Percentiles rank a stretch among this genome's conserved stretches.
These are phyloP conservation scores for Nemania serpens DNA, from an alignment of 2,329 filamentous ascomycete species.

Conservation along the genomic window DNA sequence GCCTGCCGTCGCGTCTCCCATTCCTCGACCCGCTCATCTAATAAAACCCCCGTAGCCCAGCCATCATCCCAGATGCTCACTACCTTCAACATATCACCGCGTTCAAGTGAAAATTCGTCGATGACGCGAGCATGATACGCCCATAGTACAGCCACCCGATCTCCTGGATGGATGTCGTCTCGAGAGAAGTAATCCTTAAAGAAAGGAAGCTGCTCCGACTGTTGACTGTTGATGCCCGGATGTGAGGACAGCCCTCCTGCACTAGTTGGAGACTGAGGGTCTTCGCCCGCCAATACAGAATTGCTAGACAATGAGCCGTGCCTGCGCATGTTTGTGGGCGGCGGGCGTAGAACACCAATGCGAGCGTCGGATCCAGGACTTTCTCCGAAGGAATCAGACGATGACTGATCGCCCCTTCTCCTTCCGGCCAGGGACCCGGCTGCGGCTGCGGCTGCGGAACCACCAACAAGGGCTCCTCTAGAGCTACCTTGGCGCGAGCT, in stretches of 20 bases:
- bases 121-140: slow-evolving; percentile 92
- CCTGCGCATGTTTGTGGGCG: slow-evolving; percentile 65
- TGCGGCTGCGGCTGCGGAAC: slow-evolving; percentile 41
- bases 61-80: slow-evolving; percentile 99
- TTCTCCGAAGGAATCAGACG: slow-evolving; percentile 72
- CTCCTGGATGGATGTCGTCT: slow-evolving; percentile 90
- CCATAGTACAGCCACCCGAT: slow-evolving; percentile 91
- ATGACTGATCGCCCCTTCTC: slow-evolving; percentile 62
- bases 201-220: slow-evolving; percentile 92
- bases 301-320: slow-evolving; percentile 88
- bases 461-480: slow-evolving; percentile 52
- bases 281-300: slow-evolving; percentile 73
- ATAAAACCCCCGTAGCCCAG: slow-evolving; percentile 91
- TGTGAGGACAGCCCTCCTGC: slow-evolving; percentile 81
- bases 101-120: slow-evolving; percentile 91
- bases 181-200: slow-evolving; percentile 99
- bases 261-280: slow-evolving; percentile 74
- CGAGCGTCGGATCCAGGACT: slow-evolving; percentile 72
- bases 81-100: slow-evolving; percentile 97
- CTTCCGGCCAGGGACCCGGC: slow-evolving; percentile 54
- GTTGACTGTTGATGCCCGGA: slow-evolving; percentile 80
- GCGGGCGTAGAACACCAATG: slow-evolving; percentile 60
- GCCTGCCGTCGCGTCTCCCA: slow-evolving; percentile 78
- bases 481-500: slow-evolving; percentile 53
- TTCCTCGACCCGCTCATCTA: slow-evolving; percentile 83